Evolutionary conservation across 345 rosid genomes (phyloP), one percentile per base, ranked within the genome.

Genomic region (Turritis glabra): DNA sequence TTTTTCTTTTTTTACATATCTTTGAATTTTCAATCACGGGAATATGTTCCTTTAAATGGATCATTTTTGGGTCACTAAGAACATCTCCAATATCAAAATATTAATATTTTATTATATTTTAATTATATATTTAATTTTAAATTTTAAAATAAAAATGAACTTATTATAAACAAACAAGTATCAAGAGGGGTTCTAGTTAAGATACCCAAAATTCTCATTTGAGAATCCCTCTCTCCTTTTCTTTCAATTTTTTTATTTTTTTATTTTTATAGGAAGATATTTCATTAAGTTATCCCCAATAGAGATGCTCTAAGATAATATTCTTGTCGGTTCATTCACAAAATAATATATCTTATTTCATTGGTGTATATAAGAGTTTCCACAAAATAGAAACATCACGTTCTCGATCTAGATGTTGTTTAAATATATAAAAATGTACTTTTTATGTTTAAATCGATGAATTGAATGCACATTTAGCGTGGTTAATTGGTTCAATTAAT

Each of bases 11-110:
- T 30, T 1, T 2, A 7, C 2, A 30, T 30, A 30, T 6, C 8
- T 30, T 30, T 30, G 7, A 6, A 37, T 37, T 37, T 37, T 11
- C 5, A 5, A n/a, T 50, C 35, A 59, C 35, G 0, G 15, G 79
- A 59, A 59, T 75, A 75, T 59, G 46, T 59, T 75, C 74, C 54
- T 60, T 37, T 15, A 7, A 19, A 40, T 75, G 79, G 73, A 48
- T 73, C 61, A 58, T 50, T 58, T 51, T 63, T 23, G 56, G 54
- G 53, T 60, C 78, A 35, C 2, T 37, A 37, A n/a, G n/a, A n/a
- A n/a, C n/a, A n/a, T n/a, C n/a, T n/a, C n/a, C n/a, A n/a, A n/a
- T n/a, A n/a, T n/a, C n/a, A n/a, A n/a, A n/a, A n/a, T n/a, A n/a
- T n/a, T n/a, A n/a, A n/a, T n/a, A n/a, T n/a, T n/a, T n/a, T n/a